Evolutionary conservation across 2,329 filamentous ascomycete genomes (phyloP).

Genomic region (Grosmannia penicillata): DNA sequence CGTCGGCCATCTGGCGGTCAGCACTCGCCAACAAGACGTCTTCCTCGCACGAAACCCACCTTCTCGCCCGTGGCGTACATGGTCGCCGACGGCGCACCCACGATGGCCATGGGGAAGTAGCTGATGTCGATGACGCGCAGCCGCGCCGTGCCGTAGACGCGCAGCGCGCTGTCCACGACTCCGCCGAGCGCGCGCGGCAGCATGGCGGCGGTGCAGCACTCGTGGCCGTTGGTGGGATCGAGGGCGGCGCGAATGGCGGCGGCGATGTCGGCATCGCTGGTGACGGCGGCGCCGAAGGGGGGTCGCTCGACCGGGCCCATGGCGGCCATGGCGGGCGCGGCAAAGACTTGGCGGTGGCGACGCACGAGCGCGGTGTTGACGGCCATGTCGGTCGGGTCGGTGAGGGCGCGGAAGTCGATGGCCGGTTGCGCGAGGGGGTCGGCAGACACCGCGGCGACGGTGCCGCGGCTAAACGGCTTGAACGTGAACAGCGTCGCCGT

Average conservation of each 20-base stretch:
- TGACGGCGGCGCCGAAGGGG: conserved; percentile 18
- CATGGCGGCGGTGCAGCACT: conserved; percentile 28
- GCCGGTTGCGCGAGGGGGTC: conserved; percentile 22
- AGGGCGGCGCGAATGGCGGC: conserved; percentile 11
- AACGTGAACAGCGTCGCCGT: conserved; percentile 15
- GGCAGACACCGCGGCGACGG: conserved; percentile 20
- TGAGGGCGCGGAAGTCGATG: conserved; percentile 23
- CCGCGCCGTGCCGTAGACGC: conserved; percentile 27
- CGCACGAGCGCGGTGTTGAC: conserved; percentile 24
- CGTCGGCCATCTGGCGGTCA: too few species aligned
- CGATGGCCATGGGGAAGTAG: conserved; percentile 23
- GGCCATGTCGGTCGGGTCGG: conserved; percentile 35
- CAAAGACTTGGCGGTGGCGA: conserved; percentile 18
- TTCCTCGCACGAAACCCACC: too few species aligned
- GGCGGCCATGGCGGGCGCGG: conserved; percentile 17
- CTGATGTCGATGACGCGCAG: conserved; percentile 30
- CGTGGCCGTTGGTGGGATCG: conserved; percentile 21
- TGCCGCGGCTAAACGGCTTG: conserved; percentile 22
- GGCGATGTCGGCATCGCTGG: conserved; percentile 13
- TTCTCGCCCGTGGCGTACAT: conserved; percentile 16
- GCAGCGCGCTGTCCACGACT: conserved; percentile 25
- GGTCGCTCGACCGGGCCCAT: conserved; percentile 20
- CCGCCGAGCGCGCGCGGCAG: conserved; percentile 25
- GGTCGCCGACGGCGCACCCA: conserved; percentile 13
- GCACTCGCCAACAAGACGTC: too few species aligned